Base-by-base conservation (phyloP, 1,139 yeast genomes). In the Geotrichum restrictum region DNA sequence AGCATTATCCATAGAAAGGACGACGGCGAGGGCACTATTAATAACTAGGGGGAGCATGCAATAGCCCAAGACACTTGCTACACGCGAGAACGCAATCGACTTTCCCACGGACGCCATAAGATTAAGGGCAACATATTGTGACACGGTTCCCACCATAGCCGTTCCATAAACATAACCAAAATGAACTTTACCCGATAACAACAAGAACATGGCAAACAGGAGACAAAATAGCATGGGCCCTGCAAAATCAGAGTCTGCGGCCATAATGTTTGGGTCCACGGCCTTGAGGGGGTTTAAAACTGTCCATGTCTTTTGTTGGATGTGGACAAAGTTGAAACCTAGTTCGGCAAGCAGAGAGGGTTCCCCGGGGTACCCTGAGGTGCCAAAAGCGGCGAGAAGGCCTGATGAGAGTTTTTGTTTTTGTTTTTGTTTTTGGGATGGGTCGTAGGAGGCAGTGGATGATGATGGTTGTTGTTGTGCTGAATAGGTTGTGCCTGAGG, bases 131-230 rank as follows among this genome's bases (percentile, higher is more conserved):
- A 80, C 80, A 69, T 91, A 97, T 61, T 89, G 79, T 39, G 95
- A 82, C 16, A 88, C 66, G 1, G 95, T 86, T 13, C 98, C 98
- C 61, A 91, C 83, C 49, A 94, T 73, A 0, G 97, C 98, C 44
- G 93, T 95, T 27, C 98, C 98, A 65, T 93, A 93, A 51, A 93
- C 87, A 69, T 94, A 94, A 2, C 98, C 98, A 68, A 93, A 93
- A 68, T 93, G 98, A 16, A 91, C 88, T 66, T 91, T 93, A 13
- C 98, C 98, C 1, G 95, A 79, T 54, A 89, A 74, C 53, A 89
- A 73, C 50, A 94, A 72, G 57, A 86, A 81, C 1, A 89, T 79
- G n/a, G 97, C 98, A 67, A 91, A 91, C 53, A 89, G 70, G 52
- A 93, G 74, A 60, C 94, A 94, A 69, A 93, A 94, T 49, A 94